Percentiles rank a stretch among this genome's conserved stretches.
These are phyloP conservation scores for Didymella glomerata DNA, from an alignment of 2,329 filamentous ascomycete species.

Conservation along the genomic window DNA sequence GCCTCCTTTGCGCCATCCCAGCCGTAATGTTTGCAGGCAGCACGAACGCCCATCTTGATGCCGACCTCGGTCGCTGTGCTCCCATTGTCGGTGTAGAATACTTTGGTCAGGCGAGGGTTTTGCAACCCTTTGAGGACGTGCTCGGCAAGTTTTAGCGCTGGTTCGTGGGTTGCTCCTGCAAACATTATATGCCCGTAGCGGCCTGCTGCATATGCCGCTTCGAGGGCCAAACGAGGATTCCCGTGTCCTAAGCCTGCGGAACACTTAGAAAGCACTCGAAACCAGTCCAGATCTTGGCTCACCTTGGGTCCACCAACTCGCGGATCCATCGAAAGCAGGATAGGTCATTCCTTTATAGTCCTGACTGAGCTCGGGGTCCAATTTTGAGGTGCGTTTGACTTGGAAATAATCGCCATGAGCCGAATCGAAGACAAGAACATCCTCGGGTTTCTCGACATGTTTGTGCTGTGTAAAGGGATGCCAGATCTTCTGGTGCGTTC, in stretches of 20 bases:
- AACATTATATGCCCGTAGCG: conserved; percentile 92
- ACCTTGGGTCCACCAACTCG: conserved; percentile 90
- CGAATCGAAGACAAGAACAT: conserved; percentile 80
- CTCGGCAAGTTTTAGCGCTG: conserved; percentile 74
- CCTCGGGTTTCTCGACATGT: conserved; percentile 64
- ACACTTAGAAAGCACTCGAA: background rate
- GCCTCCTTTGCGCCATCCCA: conserved; percentile 67
- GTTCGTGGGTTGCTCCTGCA: conserved; percentile 79
- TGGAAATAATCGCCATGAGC: conserved; percentile 83
- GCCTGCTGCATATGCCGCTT: conserved; percentile 81
- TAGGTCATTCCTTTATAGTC: conserved; percentile 57
- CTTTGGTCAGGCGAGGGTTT: conserved; percentile 72
- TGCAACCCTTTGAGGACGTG: conserved; percentile 65
- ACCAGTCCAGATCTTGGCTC: background rate
- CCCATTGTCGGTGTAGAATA: conserved; percentile 86
- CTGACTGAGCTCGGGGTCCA: conserved; percentile 19
- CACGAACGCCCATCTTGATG: conserved; percentile 83
- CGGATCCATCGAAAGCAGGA: conserved; percentile 81
- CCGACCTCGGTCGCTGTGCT: conserved; percentile 86
- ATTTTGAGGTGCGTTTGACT: conserved; percentile 54
- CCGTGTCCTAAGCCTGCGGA: conserved; percentile 72
- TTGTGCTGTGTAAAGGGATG: conserved; percentile 88
- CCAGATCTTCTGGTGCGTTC: conserved; percentile 71
- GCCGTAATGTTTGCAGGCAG: conserved; percentile 70
- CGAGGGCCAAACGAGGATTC: conserved; percentile 74